Evolutionary conservation across 2,329 filamentous ascomycete species (phyloP).

Genomic region (Clonostachys solani): DNA sequence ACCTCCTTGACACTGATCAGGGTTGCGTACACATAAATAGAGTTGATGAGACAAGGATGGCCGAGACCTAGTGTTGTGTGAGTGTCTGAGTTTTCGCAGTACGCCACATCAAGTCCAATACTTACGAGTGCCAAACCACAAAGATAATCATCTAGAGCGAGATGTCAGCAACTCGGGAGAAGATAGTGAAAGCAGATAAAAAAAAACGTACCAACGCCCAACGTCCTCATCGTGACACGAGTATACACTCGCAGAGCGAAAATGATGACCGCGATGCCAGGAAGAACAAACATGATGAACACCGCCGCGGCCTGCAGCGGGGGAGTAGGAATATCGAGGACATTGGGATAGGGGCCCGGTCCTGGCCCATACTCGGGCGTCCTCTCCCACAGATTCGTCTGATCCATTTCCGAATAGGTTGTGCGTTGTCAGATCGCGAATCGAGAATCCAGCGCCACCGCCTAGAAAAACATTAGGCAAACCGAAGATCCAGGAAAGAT

Average conservation of each 20-base stretch:
- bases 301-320: slow-evolving; percentile 16
- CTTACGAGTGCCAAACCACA: slow-evolving; percentile 15
- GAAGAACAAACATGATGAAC: slow-evolving; percentile 19
- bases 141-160: slow-evolving; percentile 13
- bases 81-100: neutral
- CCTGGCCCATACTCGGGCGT: neutral
- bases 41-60: slow-evolving; percentile 10
- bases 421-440: neutral
- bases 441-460: neutral
- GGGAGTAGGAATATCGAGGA: slow-evolving; percentile 16
- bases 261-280: slow-evolving; percentile 13
- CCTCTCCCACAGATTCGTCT: slow-evolving; percentile 1
- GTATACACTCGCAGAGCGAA: slow-evolving; percentile 13
- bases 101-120: neutral
- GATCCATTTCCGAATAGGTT: neutral
- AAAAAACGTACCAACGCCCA: slow-evolving; percentile 14
- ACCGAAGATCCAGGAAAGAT: neutral
- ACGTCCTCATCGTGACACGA: slow-evolving; percentile 13
- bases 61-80: slow-evolving; percentile 3
- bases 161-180: neutral
- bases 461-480: neutral
- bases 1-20: neutral
- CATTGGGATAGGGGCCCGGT: slow-evolving; percentile 7
- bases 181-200: neutral
- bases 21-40: neutral